Evolutionary conservation across 441 rosid species (phyloP), one percentile per base, ranked within the genome.

Genomic region (Capsella rubella): DNA sequence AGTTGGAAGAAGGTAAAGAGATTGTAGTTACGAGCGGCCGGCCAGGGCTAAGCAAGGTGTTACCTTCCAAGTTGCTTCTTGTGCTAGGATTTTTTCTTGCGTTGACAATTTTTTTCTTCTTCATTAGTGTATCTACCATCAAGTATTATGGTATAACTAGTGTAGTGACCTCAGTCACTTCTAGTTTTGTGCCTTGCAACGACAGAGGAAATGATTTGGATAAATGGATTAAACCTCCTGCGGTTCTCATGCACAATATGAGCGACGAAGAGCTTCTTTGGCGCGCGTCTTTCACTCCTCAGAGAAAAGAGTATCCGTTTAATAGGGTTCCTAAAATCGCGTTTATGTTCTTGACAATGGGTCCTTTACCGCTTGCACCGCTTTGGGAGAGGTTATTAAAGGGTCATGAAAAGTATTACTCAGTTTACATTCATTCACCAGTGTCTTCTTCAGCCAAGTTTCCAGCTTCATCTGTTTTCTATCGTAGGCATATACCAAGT

Each of bases 281-380:
- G 97, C 83, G 89, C 71, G 96, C 97, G 5, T 82, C 97, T 14
- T 84, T 87, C 16, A 84, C 78, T 73, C 97, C 99, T 15, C 76
- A 37, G 14, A 80, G 83, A 29, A 81, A 77, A 65, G 81, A 75
- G 15, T 87, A 90, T 57, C 99, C 97, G 8, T 94, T 89, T 71
- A 64, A 32, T 60, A 84, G 99, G 78, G 82, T 84, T 42, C 89
- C 93, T 0, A 94, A 90, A 86, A 77, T 94, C 64, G 97, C 97
- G 13, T 90, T 92, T 71, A 87, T 94, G 99, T 94, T 94, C 84
- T 85, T 94, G 86, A 84, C 97, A 0, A 89, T 83, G 83, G 97
- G 97, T 42, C 89, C 99, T 9, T 68, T 94, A 81, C 99, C 99
- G 3, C 82, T 92, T 58, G 83, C 87, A 56, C 88, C 96, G 42